Evolutionary conservation across 1,284 basidiomycete genomes (phyloP), one percentile per base, ranked within the genome.

Genomic region (Volvariella volvacea): DNA sequence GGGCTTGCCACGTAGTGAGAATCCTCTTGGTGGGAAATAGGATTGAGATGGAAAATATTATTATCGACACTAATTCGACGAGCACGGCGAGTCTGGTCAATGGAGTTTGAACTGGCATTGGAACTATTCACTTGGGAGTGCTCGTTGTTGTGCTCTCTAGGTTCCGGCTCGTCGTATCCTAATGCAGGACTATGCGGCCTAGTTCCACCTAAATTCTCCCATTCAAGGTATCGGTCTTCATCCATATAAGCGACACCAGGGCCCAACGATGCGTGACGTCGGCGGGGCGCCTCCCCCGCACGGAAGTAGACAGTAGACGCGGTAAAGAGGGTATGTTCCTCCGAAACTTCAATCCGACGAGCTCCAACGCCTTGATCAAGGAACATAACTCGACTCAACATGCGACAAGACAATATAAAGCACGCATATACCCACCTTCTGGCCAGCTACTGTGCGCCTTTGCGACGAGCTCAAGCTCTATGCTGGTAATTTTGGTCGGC

Each of bases 401-500:
- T 43, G 10, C 38, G 33, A 48, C 8, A 6, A 39, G 17, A 22
- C 36, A 41, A 39, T 4, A 20, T 22, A n/a, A 38, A 25, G 20
- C 20, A 41, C 37, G 33, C 20, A 15, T 10, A 16, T 10, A 62
- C 75, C 44, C 52, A 92, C 92, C 89, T 75, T 97, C 92, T 3
- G 88, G 85, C 88, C 92, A 96, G 17, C 68, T 65, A 4, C 73
- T 78, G 10, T 63, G 62, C 4, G 78, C 68, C 51, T 75, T 86
- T 4, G 90, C 94, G 42, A 81, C 71, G 16, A 98, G 69, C 53
- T 82, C 80, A 38, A 96, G 71, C 44, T 83, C 78, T 47, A 99
- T 94, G 55, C 83, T 88, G 30, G 86, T 85, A 55, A 99, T 85
- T 60, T 86, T 83, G 32, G 83, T 92, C 0, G 93, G 81, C 59